These are phyloP conservation scores for Ophiosphaerella korrae DNA, from an alignment of 2,329 filamentous ascomycete species.

Conservation along the genomic window DNA sequence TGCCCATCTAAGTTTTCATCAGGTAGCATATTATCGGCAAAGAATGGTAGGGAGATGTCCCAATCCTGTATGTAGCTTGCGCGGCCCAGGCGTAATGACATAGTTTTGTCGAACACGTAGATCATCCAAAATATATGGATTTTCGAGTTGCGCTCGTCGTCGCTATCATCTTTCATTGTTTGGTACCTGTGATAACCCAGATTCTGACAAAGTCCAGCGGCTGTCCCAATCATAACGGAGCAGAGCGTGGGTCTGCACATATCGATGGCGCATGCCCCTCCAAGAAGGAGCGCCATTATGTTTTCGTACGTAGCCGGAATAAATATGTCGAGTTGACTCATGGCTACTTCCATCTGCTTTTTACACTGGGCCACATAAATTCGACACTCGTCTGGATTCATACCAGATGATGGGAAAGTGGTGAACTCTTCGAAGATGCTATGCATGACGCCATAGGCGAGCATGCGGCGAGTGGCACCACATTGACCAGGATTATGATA, in stretches of 20 bases:
- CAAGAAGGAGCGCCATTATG: slow-evolving; percentile 41
- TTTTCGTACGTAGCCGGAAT: slow-evolving; percentile 44
- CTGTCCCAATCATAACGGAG: slow-evolving; percentile 38
- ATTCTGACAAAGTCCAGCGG: slow-evolving; percentile 37
- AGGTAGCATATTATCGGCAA: slow-evolving; percentile 8
- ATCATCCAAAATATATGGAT: slow-evolving; percentile 46
- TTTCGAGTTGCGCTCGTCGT: slow-evolving; percentile 35
- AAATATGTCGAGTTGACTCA: slow-evolving; percentile 41
- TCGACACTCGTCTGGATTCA: slow-evolving; percentile 12
- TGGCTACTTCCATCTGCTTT: slow-evolving; percentile 50
- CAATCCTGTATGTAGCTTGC: slow-evolving; percentile 47
- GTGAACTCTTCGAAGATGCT: slow-evolving; percentile 38
- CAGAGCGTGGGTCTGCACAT: slow-evolving; percentile 44
- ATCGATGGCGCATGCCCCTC: slow-evolving; percentile 40
- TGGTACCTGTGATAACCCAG: slow-evolving; percentile 45
- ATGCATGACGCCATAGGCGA: slow-evolving; percentile 37
- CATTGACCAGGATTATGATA: slow-evolving; percentile 27
- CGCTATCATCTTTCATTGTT: slow-evolving; percentile 40
- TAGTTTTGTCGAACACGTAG: slow-evolving; percentile 47
- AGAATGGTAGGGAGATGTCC: slow-evolving; percentile 41
- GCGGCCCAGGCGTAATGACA: slow-evolving; percentile 45
- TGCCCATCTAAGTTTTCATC: slow-evolving; percentile 14
- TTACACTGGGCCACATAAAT: slow-evolving; percentile 33
- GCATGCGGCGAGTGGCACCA: slow-evolving; percentile 28
- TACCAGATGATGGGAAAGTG: slow-evolving; percentile 16